phyloP scores from a whole-genome alignment of 1,284 basidiomycete species.

The Farysia itapuensis region DNA sequence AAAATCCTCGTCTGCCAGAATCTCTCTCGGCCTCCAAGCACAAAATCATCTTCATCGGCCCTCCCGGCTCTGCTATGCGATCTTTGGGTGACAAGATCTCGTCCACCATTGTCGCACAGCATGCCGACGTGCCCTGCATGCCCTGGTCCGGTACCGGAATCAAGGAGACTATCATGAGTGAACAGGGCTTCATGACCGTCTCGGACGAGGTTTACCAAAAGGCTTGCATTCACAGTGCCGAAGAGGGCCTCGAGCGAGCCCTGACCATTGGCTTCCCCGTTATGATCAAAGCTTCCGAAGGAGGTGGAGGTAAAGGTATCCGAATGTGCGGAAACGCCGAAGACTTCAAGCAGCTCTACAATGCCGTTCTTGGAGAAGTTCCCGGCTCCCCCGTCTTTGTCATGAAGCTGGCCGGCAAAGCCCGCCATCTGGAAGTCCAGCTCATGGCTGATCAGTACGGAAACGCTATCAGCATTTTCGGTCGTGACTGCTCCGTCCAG shows the following conservation, averaged over 20 bases:
- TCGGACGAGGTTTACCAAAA: constrained; percentile 85
- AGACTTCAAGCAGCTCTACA: constrained; percentile 88
- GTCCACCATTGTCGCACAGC: constrained; percentile 97
- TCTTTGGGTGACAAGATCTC: constrained; percentile 99
- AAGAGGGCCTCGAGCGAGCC: constrained; percentile 81
- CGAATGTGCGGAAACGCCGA: constrained; percentile 64
- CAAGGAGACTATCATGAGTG: constrained; percentile 80
- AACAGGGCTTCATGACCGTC: constrained; percentile 89
- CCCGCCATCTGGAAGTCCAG: constrained; percentile 97
- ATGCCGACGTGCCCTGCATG: constrained; percentile 97
- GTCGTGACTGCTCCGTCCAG: constrained; percentile 98
- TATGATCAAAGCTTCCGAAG: constrained; percentile 99
- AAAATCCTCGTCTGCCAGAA: constrained; percentile 98
- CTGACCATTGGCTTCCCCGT: constrained; percentile 92
- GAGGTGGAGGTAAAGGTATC: constrained; percentile 93
- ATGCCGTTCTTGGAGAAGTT: constrained; percentile 93
- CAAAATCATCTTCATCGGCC: constrained; percentile 98
- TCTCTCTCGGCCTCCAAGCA: constrained; percentile 84
- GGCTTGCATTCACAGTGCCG: constrained; percentile 86
- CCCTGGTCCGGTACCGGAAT: constrained; percentile 97
- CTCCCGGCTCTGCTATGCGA: constrained; percentile 97
- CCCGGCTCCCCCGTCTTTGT: constrained; percentile 97
- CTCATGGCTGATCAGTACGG: constrained; percentile 98
- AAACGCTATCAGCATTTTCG: constrained; percentile 97
- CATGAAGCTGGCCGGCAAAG: constrained; percentile 98